Evolutionary conservation across 331 rosid genomes (phyloP).

Genomic region (Acacia pycnantha): DNA sequence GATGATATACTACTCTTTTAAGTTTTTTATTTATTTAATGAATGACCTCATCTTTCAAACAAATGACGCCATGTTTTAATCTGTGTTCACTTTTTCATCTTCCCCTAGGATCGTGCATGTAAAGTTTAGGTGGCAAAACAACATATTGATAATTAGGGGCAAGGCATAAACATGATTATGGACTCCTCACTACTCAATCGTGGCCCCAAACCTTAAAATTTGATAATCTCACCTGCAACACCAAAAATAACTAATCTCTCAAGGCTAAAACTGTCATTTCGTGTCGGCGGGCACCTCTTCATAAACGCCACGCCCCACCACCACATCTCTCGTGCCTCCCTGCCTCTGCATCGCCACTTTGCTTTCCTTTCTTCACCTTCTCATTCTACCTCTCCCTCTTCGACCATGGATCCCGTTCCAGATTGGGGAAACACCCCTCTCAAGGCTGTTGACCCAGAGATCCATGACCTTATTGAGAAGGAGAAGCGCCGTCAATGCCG

Average conservation of each 20-base stretch:
- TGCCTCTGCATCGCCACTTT: background rate
- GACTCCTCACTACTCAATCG: background rate
- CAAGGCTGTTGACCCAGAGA: conserved; percentile 67
- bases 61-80: background rate
- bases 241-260: background rate
- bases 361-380: background rate
- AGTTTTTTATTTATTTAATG: no score
- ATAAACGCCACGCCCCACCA: background rate
- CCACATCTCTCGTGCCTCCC: background rate
- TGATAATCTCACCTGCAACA: background rate
- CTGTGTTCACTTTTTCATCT: background rate
- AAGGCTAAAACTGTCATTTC: background rate
- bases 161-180: background rate
- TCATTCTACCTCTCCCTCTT: background rate
- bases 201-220: background rate
- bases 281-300: background rate
- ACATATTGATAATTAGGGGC: background rate
- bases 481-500: conserved; percentile 95
- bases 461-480: conserved; percentile 93
- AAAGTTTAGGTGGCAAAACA: background rate
- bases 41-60: no score
- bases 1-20: no score
- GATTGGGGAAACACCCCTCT: conserved; percentile 85
- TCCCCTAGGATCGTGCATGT: no score
- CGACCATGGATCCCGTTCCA: conserved; percentile 73